Evolutionary conservation across 176 grass and related monocot species (phyloP).

Genomic region (Triticum turgidum): DNA sequence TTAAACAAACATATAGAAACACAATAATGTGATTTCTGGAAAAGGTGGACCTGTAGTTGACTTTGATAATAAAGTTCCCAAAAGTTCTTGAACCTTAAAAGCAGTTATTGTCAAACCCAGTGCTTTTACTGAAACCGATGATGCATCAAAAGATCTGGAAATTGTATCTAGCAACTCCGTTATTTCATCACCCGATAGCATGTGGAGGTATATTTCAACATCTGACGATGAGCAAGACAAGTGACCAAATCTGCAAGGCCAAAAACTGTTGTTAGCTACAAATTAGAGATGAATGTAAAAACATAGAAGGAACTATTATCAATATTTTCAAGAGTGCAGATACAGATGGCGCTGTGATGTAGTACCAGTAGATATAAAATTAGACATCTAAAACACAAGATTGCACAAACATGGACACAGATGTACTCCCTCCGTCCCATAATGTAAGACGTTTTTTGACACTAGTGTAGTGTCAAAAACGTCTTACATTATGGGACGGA

Average conservation of each 20-base stretch:
- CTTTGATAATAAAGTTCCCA: constrained; percentile 61
- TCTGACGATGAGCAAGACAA: constrained; percentile 83
- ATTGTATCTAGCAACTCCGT: constrained; percentile 60
- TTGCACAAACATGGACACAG: background rate
- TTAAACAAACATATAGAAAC: constrained; percentile 12
- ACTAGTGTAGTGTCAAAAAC: too few relatives aligned
- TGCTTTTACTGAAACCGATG: constrained; percentile 55
- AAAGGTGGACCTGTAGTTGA: constrained; percentile 51
- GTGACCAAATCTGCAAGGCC: constrained; percentile 75
- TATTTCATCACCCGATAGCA: constrained; percentile 65
- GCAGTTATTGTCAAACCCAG: constrained; percentile 63
- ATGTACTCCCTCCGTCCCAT: background rate
- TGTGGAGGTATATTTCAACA: constrained; percentile 76
- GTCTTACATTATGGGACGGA: too few relatives aligned
- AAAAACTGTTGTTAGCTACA: background rate
- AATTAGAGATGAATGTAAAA: constrained; percentile 24
- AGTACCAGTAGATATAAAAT: constrained; percentile 6
- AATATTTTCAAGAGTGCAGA: constrained; percentile 1
- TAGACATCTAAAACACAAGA: background rate
- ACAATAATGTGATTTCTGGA: constrained; percentile 1
- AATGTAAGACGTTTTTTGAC: too few relatives aligned
- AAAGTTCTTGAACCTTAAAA: constrained; percentile 82
- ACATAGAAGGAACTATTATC: constrained; percentile 21
- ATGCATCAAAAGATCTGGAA: constrained; percentile 47
- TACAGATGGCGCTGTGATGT: background rate